phyloP scores from a whole-genome alignment of 2,329 filamentous ascomycete genomes.

The Aspergillus viridinutans region DNA sequence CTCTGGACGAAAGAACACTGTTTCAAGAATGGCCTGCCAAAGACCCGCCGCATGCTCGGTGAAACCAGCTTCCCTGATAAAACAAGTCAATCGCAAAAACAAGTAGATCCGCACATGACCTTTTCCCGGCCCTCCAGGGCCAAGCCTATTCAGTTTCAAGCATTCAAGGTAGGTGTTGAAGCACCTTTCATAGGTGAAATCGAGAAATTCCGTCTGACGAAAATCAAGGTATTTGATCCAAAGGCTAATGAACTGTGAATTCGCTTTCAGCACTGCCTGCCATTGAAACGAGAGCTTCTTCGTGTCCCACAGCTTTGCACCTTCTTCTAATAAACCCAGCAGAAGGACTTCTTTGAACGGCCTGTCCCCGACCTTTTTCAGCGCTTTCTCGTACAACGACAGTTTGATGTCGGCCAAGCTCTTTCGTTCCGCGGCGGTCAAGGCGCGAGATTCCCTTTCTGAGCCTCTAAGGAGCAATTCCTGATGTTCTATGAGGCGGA shows the following conservation, averaged over 20 bases:
- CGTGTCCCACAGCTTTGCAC: conserved; percentile 67
- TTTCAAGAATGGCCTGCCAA: conserved; percentile 80
- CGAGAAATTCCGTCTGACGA: conserved; percentile 61
- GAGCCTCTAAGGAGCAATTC: conserved; percentile 57
- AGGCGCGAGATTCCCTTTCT: conserved; percentile 28
- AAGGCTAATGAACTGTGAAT: conserved; percentile 57
- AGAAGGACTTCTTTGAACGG: conserved; percentile 58
- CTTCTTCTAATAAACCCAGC: conserved; percentile 68
- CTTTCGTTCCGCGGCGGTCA: conserved; percentile 58
- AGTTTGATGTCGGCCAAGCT: conserved; percentile 76
- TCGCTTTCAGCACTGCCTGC: conserved; percentile 55
- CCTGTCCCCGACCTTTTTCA: conserved; percentile 52
- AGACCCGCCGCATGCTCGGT: conserved; percentile 69
- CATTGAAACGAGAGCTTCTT: conserved; percentile 61
- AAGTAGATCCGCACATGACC: conserved; percentile 59
- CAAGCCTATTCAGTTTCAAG: conserved; percentile 40
- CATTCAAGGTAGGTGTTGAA: conserved; percentile 58
- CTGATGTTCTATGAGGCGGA: conserved; percentile 75
- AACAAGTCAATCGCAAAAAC: conserved; percentile 68
- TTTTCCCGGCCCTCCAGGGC: conserved; percentile 18
- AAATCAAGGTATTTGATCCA: conserved; percentile 74
- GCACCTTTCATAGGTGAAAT: conserved; percentile 65
- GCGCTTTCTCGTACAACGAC: conserved; percentile 72
- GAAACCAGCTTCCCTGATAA: conserved; percentile 73
- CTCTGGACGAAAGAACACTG: conserved; percentile 58